Conservation (phyloP, 225 moss, liverwort and hornwort genomes). For the Polytrichum formosum region DNA sequence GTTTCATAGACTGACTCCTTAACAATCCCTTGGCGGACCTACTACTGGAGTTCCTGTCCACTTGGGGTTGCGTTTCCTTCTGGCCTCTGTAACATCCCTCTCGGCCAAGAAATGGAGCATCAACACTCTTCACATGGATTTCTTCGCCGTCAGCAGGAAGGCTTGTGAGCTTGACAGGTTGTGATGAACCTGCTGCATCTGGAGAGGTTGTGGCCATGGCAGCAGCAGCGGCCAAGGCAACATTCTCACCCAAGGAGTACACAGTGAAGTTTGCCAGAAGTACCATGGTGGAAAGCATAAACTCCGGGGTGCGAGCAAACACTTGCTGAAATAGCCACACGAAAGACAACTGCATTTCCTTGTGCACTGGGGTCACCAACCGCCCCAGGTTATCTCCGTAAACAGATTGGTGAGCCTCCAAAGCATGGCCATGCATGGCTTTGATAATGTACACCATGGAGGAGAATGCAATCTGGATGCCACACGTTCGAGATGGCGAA, state of each 20-base stretch:
- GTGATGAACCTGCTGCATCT: not conserved
- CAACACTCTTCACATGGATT: too few species aligned
- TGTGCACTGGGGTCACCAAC: slow-evolving; percentile 51
- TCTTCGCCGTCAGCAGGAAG: slow-evolving; percentile 9
- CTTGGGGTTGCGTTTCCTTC: not conserved
- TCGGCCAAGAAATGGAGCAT: not conserved
- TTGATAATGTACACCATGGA: slow-evolving; percentile 78
- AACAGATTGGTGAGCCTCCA: slow-evolving; percentile 48
- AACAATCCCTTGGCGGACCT: too few species aligned
- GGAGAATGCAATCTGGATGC: slow-evolving; percentile 68
- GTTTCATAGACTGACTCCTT: too few species aligned
- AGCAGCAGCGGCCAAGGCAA: slow-evolving; percentile 47
- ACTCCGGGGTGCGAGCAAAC: slow-evolving; percentile 66
- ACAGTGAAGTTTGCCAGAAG: slow-evolving; percentile 77
- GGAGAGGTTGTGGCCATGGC: slow-evolving; percentile 28
- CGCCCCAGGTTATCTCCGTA: slow-evolving; percentile 35
- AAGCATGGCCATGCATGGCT: slow-evolving; percentile 61
- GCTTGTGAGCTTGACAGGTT: not conserved
- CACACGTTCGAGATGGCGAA: slow-evolving; percentile 11
- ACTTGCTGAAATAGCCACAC: slow-evolving; percentile 88
- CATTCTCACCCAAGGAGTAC: slow-evolving; percentile 51
- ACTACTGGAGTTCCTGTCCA: too few species aligned
- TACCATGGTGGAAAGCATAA: slow-evolving; percentile 77
- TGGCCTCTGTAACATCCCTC: slow-evolving; percentile 8
- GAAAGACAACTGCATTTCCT: slow-evolving; percentile 74